Evolutionary conservation across 192 early-diverging fungal species (phyloP).

Genomic region (Funneliformis geosporum): DNA sequence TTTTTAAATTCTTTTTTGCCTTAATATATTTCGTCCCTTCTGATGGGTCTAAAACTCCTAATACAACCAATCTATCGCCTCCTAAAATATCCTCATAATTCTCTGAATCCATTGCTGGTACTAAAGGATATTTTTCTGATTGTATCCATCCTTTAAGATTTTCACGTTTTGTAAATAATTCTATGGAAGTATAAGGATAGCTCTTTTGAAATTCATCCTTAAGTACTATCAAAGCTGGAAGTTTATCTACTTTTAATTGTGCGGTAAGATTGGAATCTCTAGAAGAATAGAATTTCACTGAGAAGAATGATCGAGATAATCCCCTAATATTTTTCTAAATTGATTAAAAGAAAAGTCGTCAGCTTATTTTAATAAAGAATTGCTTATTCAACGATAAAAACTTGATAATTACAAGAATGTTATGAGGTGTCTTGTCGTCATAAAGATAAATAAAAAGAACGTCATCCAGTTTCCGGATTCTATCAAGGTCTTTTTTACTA

Average conservation of each 20-base stretch:
- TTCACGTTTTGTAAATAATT: conserved; percentile 38
- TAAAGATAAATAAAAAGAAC: conserved; percentile 61
- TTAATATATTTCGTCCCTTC: conserved; percentile 23
- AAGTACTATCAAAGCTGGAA: conserved; percentile 57
- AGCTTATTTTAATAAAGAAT: not conserved
- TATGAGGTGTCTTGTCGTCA: conserved; percentile 47
- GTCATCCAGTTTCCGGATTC: conserved; percentile 41
- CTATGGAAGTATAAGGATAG: conserved; percentile 28
- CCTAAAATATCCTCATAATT: conserved; percentile 74
- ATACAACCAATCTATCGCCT: conserved; percentile 61
- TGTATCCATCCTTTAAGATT: conserved; percentile 62
- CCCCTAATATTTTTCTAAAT: conserved; percentile 26
- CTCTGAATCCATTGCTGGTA: conserved; percentile 61
- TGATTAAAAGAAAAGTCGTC: not conserved
- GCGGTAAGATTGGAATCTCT: conserved; percentile 35
- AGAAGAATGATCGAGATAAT: conserved; percentile 32
- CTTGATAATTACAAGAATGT: conserved; percentile 34
- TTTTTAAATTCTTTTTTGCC: conserved; percentile 32
- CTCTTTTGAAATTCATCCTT: conserved; percentile 58
- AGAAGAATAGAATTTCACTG: conserved; percentile 40
- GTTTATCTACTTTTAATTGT: conserved; percentile 28
- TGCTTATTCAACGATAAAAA: not conserved
- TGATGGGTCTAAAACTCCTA: conserved; percentile 62
- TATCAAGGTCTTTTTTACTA: conserved; percentile 42
- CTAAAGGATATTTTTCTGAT: conserved; percentile 64